These are phyloP conservation scores for Aaosphaeria arxii DNA, from an alignment of 2,329 filamentous ascomycete species.

Conservation along the genomic window DNA sequence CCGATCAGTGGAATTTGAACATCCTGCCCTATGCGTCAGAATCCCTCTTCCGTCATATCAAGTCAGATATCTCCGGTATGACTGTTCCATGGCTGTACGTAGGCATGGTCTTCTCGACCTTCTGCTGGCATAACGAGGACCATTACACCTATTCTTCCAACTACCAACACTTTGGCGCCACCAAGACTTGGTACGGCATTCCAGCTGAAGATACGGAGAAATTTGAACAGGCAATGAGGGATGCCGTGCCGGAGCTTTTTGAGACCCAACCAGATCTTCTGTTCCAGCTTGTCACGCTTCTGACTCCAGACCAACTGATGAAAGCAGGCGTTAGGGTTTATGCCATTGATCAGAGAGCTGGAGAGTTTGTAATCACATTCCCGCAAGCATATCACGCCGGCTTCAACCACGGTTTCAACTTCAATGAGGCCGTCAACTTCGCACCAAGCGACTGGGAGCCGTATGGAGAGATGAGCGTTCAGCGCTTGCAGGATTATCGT, in stretches of 20 bases:
- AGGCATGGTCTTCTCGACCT: slow-evolving; percentile 98
- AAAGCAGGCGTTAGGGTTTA: slow-evolving; percentile 93
- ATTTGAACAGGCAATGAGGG: slow-evolving; percentile 92
- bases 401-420: slow-evolving; percentile 98
- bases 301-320: slow-evolving; percentile 87
- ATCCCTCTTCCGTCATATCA: slow-evolving; percentile 94
- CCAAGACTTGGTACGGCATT: slow-evolving; percentile 99
- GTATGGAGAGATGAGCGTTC: slow-evolving; percentile 80
- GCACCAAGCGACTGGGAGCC: slow-evolving; percentile 94
- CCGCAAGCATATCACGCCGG: slow-evolving; percentile 96
- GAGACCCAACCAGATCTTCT: slow-evolving; percentile 94
- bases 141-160: slow-evolving; percentile 98
- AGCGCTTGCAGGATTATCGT: slow-evolving; percentile 80
- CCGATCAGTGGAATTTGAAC: slow-evolving; percentile 94
- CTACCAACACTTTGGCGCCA: slow-evolving; percentile 96
- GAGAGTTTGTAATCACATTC: slow-evolving; percentile 94
- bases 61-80: slow-evolving; percentile 98
- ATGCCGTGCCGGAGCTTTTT: slow-evolving; percentile 93
- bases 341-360: slow-evolving; percentile 91
- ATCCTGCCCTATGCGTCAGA: slow-evolving; percentile 86
- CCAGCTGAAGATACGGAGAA: slow-evolving; percentile 90
- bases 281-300: slow-evolving; percentile 93
- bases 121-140: slow-evolving; percentile 99
- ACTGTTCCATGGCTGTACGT: slow-evolving; percentile 99
- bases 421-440: slow-evolving; percentile 98